These are phyloP conservation scores for Exophiala viscosa DNA, from an alignment of 2,329 filamentous ascomycete genomes.

Conservation along the genomic window DNA sequence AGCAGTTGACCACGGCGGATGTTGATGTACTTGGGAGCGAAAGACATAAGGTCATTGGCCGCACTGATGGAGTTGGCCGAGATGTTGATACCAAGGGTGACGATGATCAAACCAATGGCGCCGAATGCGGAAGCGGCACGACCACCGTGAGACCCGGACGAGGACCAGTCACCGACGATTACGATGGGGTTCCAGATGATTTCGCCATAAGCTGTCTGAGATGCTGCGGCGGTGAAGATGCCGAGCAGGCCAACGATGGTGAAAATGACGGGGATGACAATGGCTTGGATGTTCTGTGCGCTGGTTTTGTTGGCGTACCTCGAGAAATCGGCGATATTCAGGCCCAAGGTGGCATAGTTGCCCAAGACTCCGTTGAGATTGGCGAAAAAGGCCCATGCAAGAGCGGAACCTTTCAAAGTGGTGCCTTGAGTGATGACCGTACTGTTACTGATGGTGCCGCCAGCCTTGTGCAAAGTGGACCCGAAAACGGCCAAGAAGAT, in stretches of 20 bases:
- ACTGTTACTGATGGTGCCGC: constrained; percentile 25
- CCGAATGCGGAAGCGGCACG: constrained; percentile 49
- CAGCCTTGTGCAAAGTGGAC: constrained; percentile 19
- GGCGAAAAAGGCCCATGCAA: constrained; percentile 24
- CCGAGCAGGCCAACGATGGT: constrained; percentile 24
- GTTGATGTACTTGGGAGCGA: constrained; percentile 55
- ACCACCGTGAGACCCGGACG: constrained; percentile 18
- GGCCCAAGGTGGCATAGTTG: constrained; percentile 25
- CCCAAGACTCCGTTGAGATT: constrained; percentile 26
- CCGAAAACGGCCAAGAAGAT: constrained; percentile 25
- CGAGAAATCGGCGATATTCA: constrained; percentile 27
- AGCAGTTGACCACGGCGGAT: constrained; percentile 56
- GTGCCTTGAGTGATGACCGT: constrained; percentile 21
- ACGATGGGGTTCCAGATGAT: constrained; percentile 25
- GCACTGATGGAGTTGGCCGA: constrained; percentile 52
- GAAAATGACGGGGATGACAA: constrained; percentile 25
- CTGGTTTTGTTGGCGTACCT: constrained; percentile 27
- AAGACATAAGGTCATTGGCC: constrained; percentile 55
- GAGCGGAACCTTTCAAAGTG: constrained; percentile 15
- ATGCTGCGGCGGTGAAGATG: constrained; percentile 24
- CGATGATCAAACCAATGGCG: constrained; percentile 45
- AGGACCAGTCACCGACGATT: constrained; percentile 19
- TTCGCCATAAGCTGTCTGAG: constrained; percentile 17
- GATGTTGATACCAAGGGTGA: constrained; percentile 51
- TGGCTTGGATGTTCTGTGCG: constrained; percentile 24